Base-by-base conservation (phyloP, 768 basidiomycete species). In the Boletus eberwhitei region DNA sequence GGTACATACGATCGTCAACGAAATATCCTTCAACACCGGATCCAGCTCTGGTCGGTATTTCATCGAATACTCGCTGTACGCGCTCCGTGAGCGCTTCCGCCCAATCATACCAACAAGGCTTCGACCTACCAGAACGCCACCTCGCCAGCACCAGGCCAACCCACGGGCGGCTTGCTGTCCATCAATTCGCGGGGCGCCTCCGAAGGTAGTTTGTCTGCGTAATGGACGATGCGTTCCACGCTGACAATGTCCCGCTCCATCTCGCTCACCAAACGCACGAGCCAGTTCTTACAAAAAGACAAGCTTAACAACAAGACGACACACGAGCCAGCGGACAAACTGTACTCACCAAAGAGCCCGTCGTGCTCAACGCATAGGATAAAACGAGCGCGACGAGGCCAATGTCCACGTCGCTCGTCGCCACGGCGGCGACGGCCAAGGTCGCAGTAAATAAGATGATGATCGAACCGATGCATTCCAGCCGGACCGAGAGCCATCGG, bases 191-290 rank as follows among this genome's bases (percentile, higher is more conserved):
- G 78, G 0, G 88, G 83, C 2, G 89, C 92, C 70, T 98, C 95
- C 0, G 85, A 75, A n/a, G 75, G 64, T 14, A 96, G 75, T 8
- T 86, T 75, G 29, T 63, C 72, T 2, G 84, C 85, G 63, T 97
- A 95, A 62, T 94, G 86, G 24, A 90, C 68, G 49, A 95, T 87
- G 5, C 93, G 85, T 67, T 96, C 93, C 16, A 92, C 88, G 63
- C 89, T 90, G 55, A 93, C 90, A 61, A 93, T 86, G 59, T 90
- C 91, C 62, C 93, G 89, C 66, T 96, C 93, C 14, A 93, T 89
- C 69, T 95, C 93, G 61, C 86, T 88, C 3, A 87, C 85, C 14
- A 85, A 85, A 29, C 88, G 81, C 29, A 92, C 89, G 8, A 91
- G 77, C 88, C 88, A 90, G 63, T 90, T 89, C 86, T 90, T 22